Conservation (phyloP, 2,329 filamentous ascomycete species). For the Pseudogymnoascus sp. region DNA sequence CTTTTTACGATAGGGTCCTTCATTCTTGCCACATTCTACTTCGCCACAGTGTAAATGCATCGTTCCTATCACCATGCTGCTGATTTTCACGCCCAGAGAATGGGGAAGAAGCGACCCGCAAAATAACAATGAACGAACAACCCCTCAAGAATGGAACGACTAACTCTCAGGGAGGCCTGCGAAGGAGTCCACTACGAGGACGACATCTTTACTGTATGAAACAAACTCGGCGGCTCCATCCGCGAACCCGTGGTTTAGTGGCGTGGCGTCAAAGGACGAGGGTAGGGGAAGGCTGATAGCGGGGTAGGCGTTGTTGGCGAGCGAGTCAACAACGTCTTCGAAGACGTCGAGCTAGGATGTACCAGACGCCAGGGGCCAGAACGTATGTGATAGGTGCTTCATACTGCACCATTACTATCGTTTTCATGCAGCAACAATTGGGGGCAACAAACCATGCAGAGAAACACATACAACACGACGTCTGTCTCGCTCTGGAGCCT, state of each 20-base stretch:
- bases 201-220: neutral
- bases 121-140: neutral
- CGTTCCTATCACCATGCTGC: neutral
- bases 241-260: neutral
- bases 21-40: neutral
- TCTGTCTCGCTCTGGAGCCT: neutral
- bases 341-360: neutral
- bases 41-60: neutral
- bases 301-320: neutral
- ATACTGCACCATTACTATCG: neutral
- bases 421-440: neutral
- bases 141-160: neutral
- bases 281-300: neutral
- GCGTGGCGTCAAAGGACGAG: neutral
- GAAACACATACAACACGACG: neutral
- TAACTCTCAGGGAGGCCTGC: neutral
- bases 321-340: neutral
- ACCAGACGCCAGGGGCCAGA: neutral
- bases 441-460: neutral
- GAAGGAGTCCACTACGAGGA: neutral
- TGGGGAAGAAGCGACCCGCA: neutral
- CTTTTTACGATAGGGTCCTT: neutral
- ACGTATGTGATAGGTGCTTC: neutral
- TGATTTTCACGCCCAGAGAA: no score
- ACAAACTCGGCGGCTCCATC: neutral